Base-by-base conservation (phyloP, 2,329 filamentous ascomycete species). In the Blastomyces parvus region DNA sequence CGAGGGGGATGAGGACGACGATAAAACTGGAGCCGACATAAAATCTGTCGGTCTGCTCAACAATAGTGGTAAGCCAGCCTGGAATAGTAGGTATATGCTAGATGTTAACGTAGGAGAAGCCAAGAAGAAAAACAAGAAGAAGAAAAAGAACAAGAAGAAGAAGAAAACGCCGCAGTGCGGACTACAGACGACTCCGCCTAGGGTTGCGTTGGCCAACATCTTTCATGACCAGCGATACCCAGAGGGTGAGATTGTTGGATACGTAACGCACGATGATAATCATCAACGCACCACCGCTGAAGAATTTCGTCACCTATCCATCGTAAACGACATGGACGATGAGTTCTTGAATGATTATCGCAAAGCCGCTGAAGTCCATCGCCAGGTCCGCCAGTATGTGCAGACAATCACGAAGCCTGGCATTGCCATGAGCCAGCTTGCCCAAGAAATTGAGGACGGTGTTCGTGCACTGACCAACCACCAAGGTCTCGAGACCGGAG, bases 291-390 rank as follows among this genome's bases (percentile, higher is more conserved):
- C 77, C 3, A 81, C 80, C 1, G 74, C 70, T 64, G 79, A 81
- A 66, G 81, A 83, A 71, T 69, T 75, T 60, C 75, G 80, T 40
- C 74, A 80, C 64, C 65, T 78, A 25, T 68, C 72, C 14, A 71
- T 72, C n/a, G 48, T 72, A 17, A 73, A 78, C 61, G 73, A 76
- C 61, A 74, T 78, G 68, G 79, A 82, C 64, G 73, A 77, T 27
- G 75, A 74, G 14, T 83, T 83, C 67, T 74, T 84, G 27, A 74
- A 72, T 30, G 77, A 84, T 63, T 85, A 84, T 70, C 81, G 83
- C 58, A 77, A 84, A 70, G 83, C 81, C 11, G 83, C 82, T 0
- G 83, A 84, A 68, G 75, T 82, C 56, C 83, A 85, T 70, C 78
- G 82, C 55, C 80, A 84, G 70, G 80, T 83, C 57, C 79, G 83